phyloP scores from a whole-genome alignment of 768 basidiomycete genomes.

The Rickenella mellea region DNA sequence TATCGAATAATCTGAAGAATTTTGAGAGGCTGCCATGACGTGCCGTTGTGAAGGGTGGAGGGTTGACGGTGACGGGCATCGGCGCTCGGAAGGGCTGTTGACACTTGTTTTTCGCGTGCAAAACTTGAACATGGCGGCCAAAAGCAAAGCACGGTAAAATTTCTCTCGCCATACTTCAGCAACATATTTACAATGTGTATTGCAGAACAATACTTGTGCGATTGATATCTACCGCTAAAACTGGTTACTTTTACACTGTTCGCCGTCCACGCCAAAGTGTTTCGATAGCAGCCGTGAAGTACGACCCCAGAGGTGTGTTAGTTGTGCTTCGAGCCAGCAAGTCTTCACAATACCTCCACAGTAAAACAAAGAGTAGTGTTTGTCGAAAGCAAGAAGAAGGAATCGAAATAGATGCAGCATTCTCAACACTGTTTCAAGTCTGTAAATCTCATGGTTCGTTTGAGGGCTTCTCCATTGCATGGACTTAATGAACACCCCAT shows the following conservation, averaged over 20 bases:
- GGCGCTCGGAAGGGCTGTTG: too few species aligned
- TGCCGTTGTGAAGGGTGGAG: too few species aligned
- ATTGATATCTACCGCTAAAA: conserved; percentile 84
- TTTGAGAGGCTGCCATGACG: too few species aligned
- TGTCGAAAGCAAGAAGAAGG: conserved; percentile 71
- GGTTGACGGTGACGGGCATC: too few species aligned
- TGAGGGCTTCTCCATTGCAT: too few species aligned
- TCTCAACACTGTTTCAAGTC: too few species aligned
- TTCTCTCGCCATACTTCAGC: not conserved
- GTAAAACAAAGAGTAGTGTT: conserved; percentile 69
- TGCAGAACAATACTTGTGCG: conserved; percentile 76
- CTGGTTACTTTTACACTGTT: conserved; percentile 86
- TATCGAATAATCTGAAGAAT: too few species aligned
- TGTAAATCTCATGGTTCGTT: too few species aligned
- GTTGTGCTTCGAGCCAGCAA: not conserved
- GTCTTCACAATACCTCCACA: conserved; percentile 15
- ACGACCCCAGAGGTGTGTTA: conserved; percentile 67
- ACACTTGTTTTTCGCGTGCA: too few species aligned
- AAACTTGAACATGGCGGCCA: conserved; percentile 59
- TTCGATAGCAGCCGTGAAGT: conserved; percentile 85
- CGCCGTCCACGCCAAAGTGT: conserved; percentile 64
- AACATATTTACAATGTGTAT: not conserved
- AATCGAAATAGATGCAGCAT: too few species aligned
- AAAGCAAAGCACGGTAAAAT: conserved; percentile 49
- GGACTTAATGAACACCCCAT: too few species aligned